Conservation (phyloP, 2,329 filamentous ascomycete genomes). For the Clonostachys byssicola region DNA sequence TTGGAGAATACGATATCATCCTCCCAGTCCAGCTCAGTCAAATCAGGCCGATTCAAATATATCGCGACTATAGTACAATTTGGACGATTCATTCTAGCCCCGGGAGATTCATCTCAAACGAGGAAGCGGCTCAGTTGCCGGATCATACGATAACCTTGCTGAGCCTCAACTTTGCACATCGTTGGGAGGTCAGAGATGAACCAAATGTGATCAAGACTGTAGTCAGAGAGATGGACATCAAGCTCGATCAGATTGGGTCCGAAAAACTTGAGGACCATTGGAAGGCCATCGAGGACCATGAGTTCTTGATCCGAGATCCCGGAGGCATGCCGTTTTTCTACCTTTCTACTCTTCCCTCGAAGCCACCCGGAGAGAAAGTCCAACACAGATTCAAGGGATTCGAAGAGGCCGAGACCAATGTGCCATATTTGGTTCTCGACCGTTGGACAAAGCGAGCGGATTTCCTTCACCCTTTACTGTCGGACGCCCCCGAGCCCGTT, state of each 20-base stretch:
- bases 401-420: slow-evolving; percentile 32
- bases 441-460: slow-evolving; percentile 53
- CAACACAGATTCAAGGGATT: slow-evolving; percentile 27
- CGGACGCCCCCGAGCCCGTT: slow-evolving; percentile 2
- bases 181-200: slow-evolving; percentile 30
- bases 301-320: slow-evolving; percentile 34
- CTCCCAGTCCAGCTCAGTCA: slow-evolving; percentile 36
- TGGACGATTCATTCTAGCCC: slow-evolving; percentile 23
- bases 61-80: slow-evolving; percentile 25
- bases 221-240: slow-evolving; percentile 14
- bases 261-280: slow-evolving; percentile 14
- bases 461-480: slow-evolving; percentile 43
- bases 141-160: slow-evolving; percentile 44
- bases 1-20: slow-evolving; percentile 33
- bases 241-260: slow-evolving; percentile 21
- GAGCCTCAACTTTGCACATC: slow-evolving; percentile 40
- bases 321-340: slow-evolving; percentile 32
- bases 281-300: slow-evolving; percentile 9
- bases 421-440: slow-evolving; percentile 41
- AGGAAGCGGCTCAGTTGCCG: slow-evolving; percentile 6
- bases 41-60: slow-evolving; percentile 29
- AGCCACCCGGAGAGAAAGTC: slow-evolving; percentile 35
- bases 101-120: slow-evolving; percentile 8
- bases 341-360: slow-evolving; percentile 30
- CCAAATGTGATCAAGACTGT: slow-evolving; percentile 39